Base-by-base conservation (phyloP, 2,329 filamentous ascomycete genomes). In the Ustulina deusta region DNA sequence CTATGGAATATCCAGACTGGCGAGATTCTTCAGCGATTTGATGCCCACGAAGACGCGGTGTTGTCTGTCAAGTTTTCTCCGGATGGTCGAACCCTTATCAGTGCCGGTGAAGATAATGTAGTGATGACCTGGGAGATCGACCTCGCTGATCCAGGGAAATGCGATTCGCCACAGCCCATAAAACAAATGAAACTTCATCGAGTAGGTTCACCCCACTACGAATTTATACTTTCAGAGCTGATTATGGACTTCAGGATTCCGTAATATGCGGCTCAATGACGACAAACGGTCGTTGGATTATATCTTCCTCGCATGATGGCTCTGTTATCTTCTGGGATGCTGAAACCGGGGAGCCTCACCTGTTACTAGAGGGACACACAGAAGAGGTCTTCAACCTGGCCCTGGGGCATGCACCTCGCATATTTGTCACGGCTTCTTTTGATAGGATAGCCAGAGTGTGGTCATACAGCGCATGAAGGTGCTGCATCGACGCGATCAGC, bases 251-350 rank as follows among this genome's bases (percentile, higher is more conserved):
- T 3, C 29, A 63, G 61, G 42, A 52, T 6, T 6, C 17, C 1
- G 61, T 42, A 9, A 25, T 51, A 3, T 9, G 22, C 20, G 15
- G 27, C 51, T 7, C 0, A 36, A 57, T 58, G 36, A 63, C 61
- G 5, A 5, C 15, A 32, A 20, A 58, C 17, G 52, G 52, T 34
- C 61, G 61, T 17, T 63, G 61, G 61, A 49, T 63, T 32, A 1
- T 63, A 40, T 63, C 61, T 57, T 1, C 15, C 52, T 49, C 52
- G 25, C n/a, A 15, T 5, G 61, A 63, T 58, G 3, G 3, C 1
- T 32, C 40, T 51, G 10, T 63, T 32, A 40, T 58, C 17, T 63
- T 63, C 44, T 63, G 61, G 61, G 44, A 63, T 55, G 40, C 49
- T 5, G 49, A 62, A 7, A 62, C 60, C 13, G 40, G 49, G 0